These are phyloP conservation scores for Yarrowia hollandica DNA, from an alignment of 805 yeast genomes.

Conservation along the genomic window DNA sequence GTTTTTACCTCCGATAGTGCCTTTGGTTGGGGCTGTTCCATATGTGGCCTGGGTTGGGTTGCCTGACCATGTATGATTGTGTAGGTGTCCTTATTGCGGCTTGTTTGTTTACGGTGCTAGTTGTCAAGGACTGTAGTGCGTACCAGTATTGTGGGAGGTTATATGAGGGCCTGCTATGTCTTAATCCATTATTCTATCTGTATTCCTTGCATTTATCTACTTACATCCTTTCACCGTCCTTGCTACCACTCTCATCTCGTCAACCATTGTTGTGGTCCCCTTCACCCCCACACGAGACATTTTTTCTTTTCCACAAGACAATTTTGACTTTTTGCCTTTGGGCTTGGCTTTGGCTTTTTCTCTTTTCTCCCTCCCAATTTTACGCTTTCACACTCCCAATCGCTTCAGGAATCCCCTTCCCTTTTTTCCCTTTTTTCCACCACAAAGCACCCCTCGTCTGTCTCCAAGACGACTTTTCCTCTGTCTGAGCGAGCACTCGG, in stretches of 20 bases:
- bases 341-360: neutral
- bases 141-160: too few relatives aligned
- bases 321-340: conserved; percentile 13
- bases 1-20: too few relatives aligned
- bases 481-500: conserved; percentile 21
- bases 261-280: too few relatives aligned
- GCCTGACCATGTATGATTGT: neutral
- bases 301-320: too few relatives aligned
- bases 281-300: conserved; percentile 17
- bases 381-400: conserved; percentile 23
- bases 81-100: conserved; percentile 16
- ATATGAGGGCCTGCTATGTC: too few relatives aligned
- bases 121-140: too few relatives aligned
- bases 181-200: too few relatives aligned
- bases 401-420: conserved; percentile 3
- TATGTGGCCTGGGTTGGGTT: neutral
- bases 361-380: conserved; percentile 27
- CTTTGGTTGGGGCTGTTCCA: neutral
- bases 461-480: conserved; percentile 1
- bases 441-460: neutral
- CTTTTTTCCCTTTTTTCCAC: neutral
- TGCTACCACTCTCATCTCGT: neutral
- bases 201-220: too few relatives aligned
- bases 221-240: too few relatives aligned
- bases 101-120: conserved; percentile 18